Evolutionary conservation across 108 stramenopile species (phyloP).

Genomic region (Thalassiosira profunda): DNA sequence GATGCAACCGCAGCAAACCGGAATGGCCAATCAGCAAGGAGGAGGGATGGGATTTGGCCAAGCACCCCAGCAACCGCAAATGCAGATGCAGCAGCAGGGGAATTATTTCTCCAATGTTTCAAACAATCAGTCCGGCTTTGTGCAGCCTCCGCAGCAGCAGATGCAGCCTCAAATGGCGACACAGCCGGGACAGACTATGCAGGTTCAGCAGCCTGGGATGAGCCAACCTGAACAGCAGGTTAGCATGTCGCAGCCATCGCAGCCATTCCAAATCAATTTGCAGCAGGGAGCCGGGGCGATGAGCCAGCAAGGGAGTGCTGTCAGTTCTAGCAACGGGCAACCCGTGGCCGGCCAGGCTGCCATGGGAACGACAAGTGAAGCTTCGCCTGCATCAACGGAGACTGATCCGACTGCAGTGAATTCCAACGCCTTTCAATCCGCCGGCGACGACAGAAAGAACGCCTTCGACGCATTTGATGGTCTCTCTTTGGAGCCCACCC

Average conservation of each 20-base stretch:
- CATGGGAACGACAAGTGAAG: too few species aligned
- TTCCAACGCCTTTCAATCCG: conserved; percentile 33
- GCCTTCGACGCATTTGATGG: conserved; percentile 64
- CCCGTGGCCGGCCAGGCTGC: too few species aligned
- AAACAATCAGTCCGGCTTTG: conserved; percentile 2
- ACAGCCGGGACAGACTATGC: background rate
- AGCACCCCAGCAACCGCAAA: background rate
- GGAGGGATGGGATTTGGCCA: conserved; percentile 11
- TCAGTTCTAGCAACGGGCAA: too few species aligned
- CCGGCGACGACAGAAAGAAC: conserved; percentile 24
- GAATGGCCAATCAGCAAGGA: conserved; percentile 1
- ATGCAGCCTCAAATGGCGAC: background rate
- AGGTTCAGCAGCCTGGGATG: conserved; percentile 15
- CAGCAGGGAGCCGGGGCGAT: background rate
- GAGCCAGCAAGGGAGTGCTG: too few species aligned
- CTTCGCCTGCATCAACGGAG: too few species aligned
- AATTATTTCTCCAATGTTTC: too few species aligned
- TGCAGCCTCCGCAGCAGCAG: conserved; percentile 7
- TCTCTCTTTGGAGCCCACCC: conserved; percentile 47
- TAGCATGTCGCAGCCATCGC: background rate
- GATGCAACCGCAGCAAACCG: background rate
- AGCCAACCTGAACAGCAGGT: conserved; percentile 2
- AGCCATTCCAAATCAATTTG: conserved; percentile 8
- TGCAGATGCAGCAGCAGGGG: background rate
- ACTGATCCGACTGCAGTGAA: too few species aligned